These are phyloP conservation scores for Talaromyces stipitatus DNA, from an alignment of 495 filamentous ascomycete genomes.

Conservation along the genomic window DNA sequence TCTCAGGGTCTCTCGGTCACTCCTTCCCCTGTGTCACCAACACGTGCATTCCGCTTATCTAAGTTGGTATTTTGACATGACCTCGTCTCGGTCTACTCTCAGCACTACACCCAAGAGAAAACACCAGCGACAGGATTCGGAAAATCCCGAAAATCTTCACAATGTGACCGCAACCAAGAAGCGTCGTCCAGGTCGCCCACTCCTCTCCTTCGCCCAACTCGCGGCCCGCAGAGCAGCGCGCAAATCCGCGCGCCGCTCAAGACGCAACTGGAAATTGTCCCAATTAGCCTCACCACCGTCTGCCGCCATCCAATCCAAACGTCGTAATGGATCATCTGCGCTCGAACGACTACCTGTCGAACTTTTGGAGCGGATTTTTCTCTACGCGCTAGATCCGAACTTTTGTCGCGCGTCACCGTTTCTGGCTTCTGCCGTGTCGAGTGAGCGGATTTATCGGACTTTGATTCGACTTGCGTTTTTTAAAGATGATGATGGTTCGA, in stretches of 20 bases:
- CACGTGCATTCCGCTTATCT: background rate
- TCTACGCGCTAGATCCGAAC: constrained; percentile 39
- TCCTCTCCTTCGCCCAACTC: constrained; percentile 10
- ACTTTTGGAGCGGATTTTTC: constrained; percentile 46
- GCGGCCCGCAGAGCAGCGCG: background rate
- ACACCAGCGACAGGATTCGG: background rate
- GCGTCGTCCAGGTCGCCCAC: constrained; percentile 10
- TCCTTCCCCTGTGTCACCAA: background rate
- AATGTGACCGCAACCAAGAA: background rate
- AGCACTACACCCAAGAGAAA: background rate
- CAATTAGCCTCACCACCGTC: background rate
- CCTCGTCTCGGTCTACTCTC: background rate
- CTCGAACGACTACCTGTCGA: constrained; percentile 47
- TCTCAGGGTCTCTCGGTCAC: too few relatives aligned
- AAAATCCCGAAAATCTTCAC: background rate
- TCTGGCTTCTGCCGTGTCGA: constrained; percentile 30
- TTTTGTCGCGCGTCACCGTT: constrained; percentile 36
- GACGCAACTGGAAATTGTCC: background rate
- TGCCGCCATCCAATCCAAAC: background rate
- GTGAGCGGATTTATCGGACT: constrained; percentile 31
- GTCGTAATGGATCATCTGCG: constrained; percentile 14
- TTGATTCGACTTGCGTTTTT: constrained; percentile 35
- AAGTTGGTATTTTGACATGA: background rate
- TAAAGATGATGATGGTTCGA: constrained; percentile 14
- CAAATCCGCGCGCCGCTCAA: constrained; percentile 9